Conservation (phyloP, 805 yeast genomes). For the Candida tammaniensis region DNA sequence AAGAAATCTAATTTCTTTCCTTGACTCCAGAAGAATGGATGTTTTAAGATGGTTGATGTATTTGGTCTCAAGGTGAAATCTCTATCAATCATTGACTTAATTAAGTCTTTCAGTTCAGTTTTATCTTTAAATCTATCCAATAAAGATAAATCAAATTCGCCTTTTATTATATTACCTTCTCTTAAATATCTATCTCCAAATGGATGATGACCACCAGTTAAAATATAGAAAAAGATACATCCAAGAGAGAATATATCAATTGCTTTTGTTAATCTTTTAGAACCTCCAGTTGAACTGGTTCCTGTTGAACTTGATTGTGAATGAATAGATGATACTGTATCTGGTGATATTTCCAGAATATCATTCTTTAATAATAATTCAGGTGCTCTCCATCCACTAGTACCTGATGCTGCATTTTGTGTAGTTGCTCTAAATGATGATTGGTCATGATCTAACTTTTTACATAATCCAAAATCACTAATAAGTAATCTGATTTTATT, state of each 20-base stretch:
- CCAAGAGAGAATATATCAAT: conserved; percentile 94
- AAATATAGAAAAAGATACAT: conserved; percentile 84
- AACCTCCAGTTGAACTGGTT: conserved; percentile 8
- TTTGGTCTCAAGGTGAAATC: conserved; percentile 73
- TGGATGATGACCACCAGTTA: conserved; percentile 85
- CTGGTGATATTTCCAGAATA: conserved; percentile 37
- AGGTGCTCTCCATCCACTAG: conserved; percentile 99
- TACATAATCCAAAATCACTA: conserved; percentile 95
- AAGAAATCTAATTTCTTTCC: conserved; percentile 78
- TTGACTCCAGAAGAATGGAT: conserved; percentile 85
- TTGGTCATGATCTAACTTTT: conserved; percentile 86
- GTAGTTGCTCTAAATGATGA: conserved; percentile 91
- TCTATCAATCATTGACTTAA: conserved; percentile 64
- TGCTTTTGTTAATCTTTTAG: conserved; percentile 74
- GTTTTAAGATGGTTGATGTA: conserved; percentile 64
- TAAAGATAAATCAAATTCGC: conserved; percentile 50
- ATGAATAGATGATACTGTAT: conserved; percentile 28
- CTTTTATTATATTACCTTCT: conserved; percentile 83
- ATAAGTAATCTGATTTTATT: conserved; percentile 62
- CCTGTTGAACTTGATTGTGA: conserved; percentile 19
- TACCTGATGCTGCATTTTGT: conserved; percentile 86
- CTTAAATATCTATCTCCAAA: conserved; percentile 89
- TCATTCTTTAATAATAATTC: conserved; percentile 57
- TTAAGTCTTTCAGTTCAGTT: conserved; percentile 70
- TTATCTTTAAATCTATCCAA: conserved; percentile 43